These are phyloP conservation scores for Chlorella variabilis DNA, from an alignment of 163 green algal genomes.

Conservation along the genomic window DNA sequence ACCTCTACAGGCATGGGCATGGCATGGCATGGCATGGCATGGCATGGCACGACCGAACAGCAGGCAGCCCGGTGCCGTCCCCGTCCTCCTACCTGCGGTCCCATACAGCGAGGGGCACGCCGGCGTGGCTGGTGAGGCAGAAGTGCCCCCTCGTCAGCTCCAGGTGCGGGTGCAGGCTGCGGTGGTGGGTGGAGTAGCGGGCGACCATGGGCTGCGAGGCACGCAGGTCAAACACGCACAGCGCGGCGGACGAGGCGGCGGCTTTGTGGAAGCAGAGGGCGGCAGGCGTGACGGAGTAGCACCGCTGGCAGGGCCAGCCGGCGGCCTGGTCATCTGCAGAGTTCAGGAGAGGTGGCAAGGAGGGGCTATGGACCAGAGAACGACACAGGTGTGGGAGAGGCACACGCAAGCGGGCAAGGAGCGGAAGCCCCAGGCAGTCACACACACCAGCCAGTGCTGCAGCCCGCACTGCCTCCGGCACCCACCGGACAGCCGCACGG, in stretches of 20 bases:
- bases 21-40: too few species aligned
- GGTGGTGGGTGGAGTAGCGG: conserved; percentile 49
- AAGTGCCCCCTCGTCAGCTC: conserved; percentile 46
- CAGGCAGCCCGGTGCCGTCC: not conserved
- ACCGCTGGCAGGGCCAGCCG: conserved; percentile 37
- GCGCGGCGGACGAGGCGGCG: not conserved
- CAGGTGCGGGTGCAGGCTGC: conserved; percentile 60
- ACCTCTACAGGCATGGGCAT: too few species aligned
- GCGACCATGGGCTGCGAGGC: conserved; percentile 15
- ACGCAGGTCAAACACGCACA: conserved; percentile 49
- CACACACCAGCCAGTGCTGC: too few species aligned
- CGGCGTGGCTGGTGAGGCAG: conserved; percentile 65
- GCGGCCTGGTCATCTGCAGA: conserved; percentile 19
- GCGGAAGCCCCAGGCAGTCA: too few species aligned
- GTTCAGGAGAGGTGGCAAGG: not conserved
- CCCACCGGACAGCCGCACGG: conserved; percentile 32
- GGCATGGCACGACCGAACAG: too few species aligned
- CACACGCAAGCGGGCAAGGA: too few species aligned
- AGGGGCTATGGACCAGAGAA: not conserved
- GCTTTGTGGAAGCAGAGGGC: conserved; percentile 65
- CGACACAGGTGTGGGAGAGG: too few species aligned
- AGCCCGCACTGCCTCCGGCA: not conserved
- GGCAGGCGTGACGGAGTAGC: conserved; percentile 2
- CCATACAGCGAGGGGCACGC: conserved; percentile 50
- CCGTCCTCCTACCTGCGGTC: conserved; percentile 42